Percentiles rank a stretch among this genome's conserved stretches.
These are phyloP conservation scores for Aspergillus nomiae DNA, from an alignment of 2,329 filamentous ascomycete genomes.

Conservation along the genomic window DNA sequence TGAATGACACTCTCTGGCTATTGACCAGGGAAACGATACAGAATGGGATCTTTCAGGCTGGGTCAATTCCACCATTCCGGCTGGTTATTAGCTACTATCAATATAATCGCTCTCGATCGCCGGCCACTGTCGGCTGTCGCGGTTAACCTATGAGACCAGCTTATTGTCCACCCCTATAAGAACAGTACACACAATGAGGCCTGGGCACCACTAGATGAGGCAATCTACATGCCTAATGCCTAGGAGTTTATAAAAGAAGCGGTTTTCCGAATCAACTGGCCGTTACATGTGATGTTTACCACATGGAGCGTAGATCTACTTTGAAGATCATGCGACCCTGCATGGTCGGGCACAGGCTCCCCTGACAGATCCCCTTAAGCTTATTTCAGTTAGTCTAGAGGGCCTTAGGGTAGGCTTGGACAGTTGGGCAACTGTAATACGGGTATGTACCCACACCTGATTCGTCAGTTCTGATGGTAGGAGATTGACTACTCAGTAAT, in stretches of 20 bases:
- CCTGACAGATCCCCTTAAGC: slow-evolving; percentile 12
- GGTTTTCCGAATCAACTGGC: background rate
- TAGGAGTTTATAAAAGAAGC: background rate
- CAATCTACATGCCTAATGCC: background rate
- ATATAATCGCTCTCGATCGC: slow-evolving; percentile 25
- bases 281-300: background rate
- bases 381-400: slow-evolving; percentile 7
- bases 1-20: slow-evolving; percentile 25
- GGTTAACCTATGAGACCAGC: slow-evolving; percentile 19
- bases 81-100: slow-evolving; percentile 24
- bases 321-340: slow-evolving; percentile 11
- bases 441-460: background rate
- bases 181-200: background rate
- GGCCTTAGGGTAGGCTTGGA: background rate
- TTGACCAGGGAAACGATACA: slow-evolving; percentile 21
- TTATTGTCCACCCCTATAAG: background rate
- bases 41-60: slow-evolving; percentile 25
- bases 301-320: slow-evolving; percentile 2
- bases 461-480: background rate
- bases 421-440: background rate
- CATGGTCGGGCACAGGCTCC: slow-evolving; percentile 1
- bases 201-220: background rate
- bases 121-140: slow-evolving; percentile 19
- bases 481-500: too few species aligned
- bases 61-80: slow-evolving; percentile 19